phyloP scores from a whole-genome alignment of 1,139 yeast genomes.

The Hansenula lynferdii region DNA sequence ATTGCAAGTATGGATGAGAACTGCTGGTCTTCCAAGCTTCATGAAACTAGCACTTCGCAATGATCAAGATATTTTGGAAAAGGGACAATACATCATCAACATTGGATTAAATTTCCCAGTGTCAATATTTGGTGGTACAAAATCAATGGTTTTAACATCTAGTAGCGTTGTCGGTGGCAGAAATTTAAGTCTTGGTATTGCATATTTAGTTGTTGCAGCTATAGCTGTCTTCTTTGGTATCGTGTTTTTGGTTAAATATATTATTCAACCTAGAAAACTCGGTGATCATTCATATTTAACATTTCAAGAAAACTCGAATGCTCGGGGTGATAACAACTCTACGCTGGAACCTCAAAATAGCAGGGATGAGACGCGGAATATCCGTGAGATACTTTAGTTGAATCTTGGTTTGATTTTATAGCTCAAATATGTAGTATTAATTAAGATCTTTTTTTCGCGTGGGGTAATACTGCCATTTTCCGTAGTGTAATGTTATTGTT shows the following conservation, averaged over 20 bases:
- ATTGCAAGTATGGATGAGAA: slow-evolving; percentile 80
- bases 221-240: slow-evolving; percentile 36
- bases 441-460: neutral
- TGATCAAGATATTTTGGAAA: slow-evolving; percentile 39
- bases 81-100: slow-evolving; percentile 57
- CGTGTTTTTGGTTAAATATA: slow-evolving; percentile 39
- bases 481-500: neutral
- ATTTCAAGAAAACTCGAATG: slow-evolving; percentile 24
- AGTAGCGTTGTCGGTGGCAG: slow-evolving; percentile 69
- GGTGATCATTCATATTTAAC: slow-evolving; percentile 37
- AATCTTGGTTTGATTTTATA: neutral
- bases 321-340: slow-evolving; percentile 12
- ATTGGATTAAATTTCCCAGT: slow-evolving; percentile 70
- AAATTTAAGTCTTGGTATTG: slow-evolving; percentile 60
- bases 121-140: slow-evolving; percentile 62
- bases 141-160: slow-evolving; percentile 61
- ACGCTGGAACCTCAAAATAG: neutral
- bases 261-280: slow-evolving; percentile 39
- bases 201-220: slow-evolving; percentile 55
- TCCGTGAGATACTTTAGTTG: slow-evolving; percentile 18
- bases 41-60: slow-evolving; percentile 63
- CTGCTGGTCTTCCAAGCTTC: slow-evolving; percentile 70
- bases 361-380: slow-evolving; percentile 4
- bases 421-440: too few relatives aligned
- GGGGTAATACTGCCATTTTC: slow-evolving; percentile 1